Evolutionary conservation across 2,329 filamentous ascomycete genomes (phyloP).

Genomic region (Xylaria sp.): DNA sequence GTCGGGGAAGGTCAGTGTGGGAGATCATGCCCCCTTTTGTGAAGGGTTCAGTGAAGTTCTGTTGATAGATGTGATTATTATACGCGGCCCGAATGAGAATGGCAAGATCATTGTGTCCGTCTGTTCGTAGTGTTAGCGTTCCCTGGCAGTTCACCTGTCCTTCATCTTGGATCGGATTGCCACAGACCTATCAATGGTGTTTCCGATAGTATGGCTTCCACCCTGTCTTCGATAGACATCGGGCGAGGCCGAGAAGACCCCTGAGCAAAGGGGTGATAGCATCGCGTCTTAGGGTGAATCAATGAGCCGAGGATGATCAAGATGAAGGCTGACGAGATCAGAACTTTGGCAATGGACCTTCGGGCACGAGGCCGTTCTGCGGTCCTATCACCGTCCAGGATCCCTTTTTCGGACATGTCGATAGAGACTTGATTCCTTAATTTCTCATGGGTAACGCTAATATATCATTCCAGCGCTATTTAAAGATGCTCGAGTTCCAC

Average conservation of each 20-base stretch:
- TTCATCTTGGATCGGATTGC: neutral
- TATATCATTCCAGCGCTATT: neutral
- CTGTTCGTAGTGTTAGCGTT: constrained; percentile 57
- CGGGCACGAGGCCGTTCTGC: constrained; percentile 33
- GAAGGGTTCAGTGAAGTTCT: constrained; percentile 80
- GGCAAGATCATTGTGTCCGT: constrained; percentile 91
- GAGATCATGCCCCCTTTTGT: constrained; percentile 72
- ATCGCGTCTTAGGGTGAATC: constrained; percentile 42
- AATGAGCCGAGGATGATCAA: constrained; percentile 44
- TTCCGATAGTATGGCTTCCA: constrained; percentile 57
- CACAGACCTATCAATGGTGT: constrained; percentile 62
- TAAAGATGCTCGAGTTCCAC: neutral
- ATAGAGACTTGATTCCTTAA: neutral
- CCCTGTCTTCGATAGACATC: constrained; percentile 57
- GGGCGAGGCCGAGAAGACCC: constrained; percentile 45
- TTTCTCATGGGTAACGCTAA: neutral
- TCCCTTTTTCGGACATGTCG: constrained; percentile 35
- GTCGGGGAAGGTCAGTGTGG: constrained; percentile 83
- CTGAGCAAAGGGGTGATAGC: constrained; percentile 41
- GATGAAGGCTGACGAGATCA: constrained; percentile 38
- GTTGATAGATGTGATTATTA: constrained; percentile 80
- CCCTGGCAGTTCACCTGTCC: neutral
- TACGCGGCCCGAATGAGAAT: constrained; percentile 74
- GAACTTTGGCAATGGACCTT: constrained; percentile 35
- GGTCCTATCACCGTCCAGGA: constrained; percentile 17